Percentiles rank a stretch among this genome's conserved stretches.
Evolutionary conservation across 2,329 filamentous ascomycete species (phyloP).

Genomic region (Trichoderma koningiopsis): DNA sequence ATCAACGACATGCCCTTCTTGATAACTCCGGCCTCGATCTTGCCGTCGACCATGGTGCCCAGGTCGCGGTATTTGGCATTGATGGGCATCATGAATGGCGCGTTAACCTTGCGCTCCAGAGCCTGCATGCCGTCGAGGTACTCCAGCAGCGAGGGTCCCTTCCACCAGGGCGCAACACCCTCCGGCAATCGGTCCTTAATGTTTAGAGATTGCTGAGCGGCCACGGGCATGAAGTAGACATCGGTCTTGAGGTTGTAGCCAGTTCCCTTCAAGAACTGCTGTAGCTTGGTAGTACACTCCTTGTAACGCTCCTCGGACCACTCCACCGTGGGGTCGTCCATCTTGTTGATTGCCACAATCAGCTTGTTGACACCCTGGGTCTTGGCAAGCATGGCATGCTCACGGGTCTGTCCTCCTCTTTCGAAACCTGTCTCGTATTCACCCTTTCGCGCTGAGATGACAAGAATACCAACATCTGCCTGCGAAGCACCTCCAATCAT

Average conservation of each 20-base stretch:
- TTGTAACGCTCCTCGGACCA: conserved; percentile 93
- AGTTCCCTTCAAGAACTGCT: conserved; percentile 84
- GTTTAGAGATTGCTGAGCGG: conserved; percentile 80
- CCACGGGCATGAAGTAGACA: conserved; percentile 93
- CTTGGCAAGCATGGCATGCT: conserved; percentile 97
- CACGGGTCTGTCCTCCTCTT: conserved; percentile 90
- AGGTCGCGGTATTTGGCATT: conserved; percentile 96
- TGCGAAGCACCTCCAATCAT: conserved; percentile 97
- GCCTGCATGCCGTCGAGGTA: conserved; percentile 94
- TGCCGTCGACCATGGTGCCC: conserved; percentile 96
- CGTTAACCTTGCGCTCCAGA: conserved; percentile 92
- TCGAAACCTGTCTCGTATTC: conserved; percentile 99
- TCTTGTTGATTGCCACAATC: conserved; percentile 95
- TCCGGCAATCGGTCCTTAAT: conserved; percentile 87
- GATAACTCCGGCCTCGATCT: conserved; percentile 91
- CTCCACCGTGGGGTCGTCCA: conserved; percentile 95
- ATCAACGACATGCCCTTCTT: conserved; percentile 85
- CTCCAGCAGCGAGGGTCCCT: conserved; percentile 88
- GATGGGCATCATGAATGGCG: conserved; percentile 99
- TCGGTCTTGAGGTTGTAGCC: conserved; percentile 95
- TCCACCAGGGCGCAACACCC: conserved; percentile 77
- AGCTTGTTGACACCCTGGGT: conserved; percentile 98
- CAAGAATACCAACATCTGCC: conserved; percentile 90
- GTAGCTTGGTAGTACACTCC: conserved; percentile 88
- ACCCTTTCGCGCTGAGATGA: conserved; percentile 95